A percentile compares a stretch with the other conserved stretches of the same genome.
phyloP scores from a whole-genome alignment of 768 basidiomycete genomes.

The Tubosaeta sp. region DNA sequence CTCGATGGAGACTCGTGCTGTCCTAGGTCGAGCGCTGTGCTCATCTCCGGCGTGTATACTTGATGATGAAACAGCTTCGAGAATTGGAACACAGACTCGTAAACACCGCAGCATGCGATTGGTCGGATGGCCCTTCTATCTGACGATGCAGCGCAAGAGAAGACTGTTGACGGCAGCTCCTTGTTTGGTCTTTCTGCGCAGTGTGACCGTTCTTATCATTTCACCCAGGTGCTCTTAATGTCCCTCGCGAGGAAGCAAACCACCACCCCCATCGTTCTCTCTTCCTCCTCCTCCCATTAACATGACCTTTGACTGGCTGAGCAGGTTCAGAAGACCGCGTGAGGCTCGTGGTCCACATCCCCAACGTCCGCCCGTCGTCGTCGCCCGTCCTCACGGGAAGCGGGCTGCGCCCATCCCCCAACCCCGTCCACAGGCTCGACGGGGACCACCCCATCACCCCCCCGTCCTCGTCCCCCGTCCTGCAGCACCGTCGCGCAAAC shows the following conservation, averaged over 20 bases:
- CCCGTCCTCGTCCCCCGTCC: conserved; percentile 10
- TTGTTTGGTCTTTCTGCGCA: conserved; percentile 22
- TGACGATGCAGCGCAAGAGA: conserved; percentile 24
- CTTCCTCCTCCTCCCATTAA: conserved; percentile 10
- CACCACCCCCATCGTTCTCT: conserved; percentile 7
- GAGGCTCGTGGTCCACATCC: conserved; percentile 14
- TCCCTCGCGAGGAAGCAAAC: conserved; percentile 12
- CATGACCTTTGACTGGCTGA: conserved; percentile 28
- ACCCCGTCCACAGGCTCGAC: conserved; percentile 15
- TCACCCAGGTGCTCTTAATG: conserved; percentile 25
- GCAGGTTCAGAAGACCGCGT: conserved; percentile 19
- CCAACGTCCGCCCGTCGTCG: conserved; percentile 13
- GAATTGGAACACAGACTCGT: conserved; percentile 21
- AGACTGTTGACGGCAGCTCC: conserved; percentile 23
- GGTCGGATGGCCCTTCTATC: conserved; percentile 25
- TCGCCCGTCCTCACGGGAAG: conserved; percentile 16
- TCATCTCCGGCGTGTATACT: conserved; percentile 24
- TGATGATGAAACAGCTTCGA: conserved; percentile 31
- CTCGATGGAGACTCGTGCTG: conserved; percentile 15
- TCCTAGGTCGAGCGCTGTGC: conserved; percentile 12
- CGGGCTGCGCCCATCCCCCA: conserved; percentile 16
- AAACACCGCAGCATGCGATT: conserved; percentile 27
- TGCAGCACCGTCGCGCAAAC: conserved; percentile 11
- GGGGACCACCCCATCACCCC: conserved; percentile 13
- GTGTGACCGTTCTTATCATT: conserved; percentile 27